phyloP scores from a whole-genome alignment of 2,329 filamentous ascomycete genomes.

The Plectosphaerella sp. region DNA sequence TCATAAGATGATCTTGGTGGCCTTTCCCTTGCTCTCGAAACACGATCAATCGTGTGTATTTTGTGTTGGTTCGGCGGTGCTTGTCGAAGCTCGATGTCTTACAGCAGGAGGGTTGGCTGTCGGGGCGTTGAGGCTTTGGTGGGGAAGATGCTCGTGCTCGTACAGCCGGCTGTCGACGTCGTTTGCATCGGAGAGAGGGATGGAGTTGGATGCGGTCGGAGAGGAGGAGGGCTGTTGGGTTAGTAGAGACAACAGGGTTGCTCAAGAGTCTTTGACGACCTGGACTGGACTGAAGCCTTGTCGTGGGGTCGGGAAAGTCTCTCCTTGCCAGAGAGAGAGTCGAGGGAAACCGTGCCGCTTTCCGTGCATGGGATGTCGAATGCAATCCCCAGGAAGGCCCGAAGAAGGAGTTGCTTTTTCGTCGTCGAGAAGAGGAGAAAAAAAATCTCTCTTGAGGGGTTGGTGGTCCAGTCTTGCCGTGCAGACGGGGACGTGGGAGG shows the following conservation, averaged over 20 bases:
- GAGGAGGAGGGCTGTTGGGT: not conserved
- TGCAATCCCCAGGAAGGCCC: not conserved
- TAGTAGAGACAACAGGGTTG: not conserved
- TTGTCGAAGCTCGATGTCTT: not conserved
- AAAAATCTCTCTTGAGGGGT: no score
- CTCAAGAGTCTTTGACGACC: not conserved
- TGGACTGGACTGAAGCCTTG: not conserved
- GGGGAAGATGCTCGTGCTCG: not conserved
- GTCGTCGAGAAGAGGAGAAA: not conserved
- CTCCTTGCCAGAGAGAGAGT: not conserved
- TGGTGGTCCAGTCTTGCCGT: not conserved
- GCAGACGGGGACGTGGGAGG: not conserved
- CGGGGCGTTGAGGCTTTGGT: not conserved
- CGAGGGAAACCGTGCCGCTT: not conserved
- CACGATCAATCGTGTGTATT: not conserved
- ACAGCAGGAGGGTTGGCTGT: not conserved
- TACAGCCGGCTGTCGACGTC: not conserved
- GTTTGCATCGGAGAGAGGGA: conserved; percentile 1
- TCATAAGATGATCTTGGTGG: conserved; percentile 5
- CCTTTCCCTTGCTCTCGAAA: not conserved
- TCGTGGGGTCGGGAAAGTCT: not conserved
- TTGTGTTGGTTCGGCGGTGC: not conserved
- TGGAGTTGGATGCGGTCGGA: not conserved
- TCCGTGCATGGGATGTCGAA: not conserved
- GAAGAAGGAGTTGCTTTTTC: not conserved